Evolutionary conservation across 2,329 filamentous ascomycete genomes (phyloP).

Genomic region (Furcasterigmium sp.): DNA sequence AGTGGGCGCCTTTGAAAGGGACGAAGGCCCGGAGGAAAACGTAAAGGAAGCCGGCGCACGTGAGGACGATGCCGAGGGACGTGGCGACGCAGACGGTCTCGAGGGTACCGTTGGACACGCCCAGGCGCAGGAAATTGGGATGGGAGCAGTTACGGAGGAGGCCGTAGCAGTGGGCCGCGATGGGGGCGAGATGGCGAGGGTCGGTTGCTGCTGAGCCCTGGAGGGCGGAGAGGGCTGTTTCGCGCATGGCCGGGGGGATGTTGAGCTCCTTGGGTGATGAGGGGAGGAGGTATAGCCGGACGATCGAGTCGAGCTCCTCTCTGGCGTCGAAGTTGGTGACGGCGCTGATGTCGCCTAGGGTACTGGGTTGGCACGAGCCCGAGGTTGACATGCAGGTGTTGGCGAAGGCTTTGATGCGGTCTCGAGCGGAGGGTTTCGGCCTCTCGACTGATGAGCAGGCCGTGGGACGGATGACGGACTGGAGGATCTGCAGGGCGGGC

Average conservation of each 20-base stretch:
- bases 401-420: slow-evolving; percentile 17
- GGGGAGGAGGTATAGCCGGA: slow-evolving; percentile 33
- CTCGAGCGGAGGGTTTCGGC: slow-evolving; percentile 8
- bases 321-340: slow-evolving; percentile 7
- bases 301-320: slow-evolving; percentile 31
- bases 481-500: slow-evolving; percentile 25
- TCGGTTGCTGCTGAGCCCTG: slow-evolving; percentile 26
- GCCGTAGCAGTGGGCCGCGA: slow-evolving; percentile 40
- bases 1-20: slow-evolving; percentile 29
- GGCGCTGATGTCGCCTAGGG: slow-evolving; percentile 1
- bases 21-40: slow-evolving; percentile 33
- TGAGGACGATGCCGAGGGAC: slow-evolving; percentile 33
- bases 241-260: slow-evolving; percentile 35
- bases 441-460: slow-evolving; percentile 16
- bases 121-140: slow-evolving; percentile 46
- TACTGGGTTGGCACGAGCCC: slow-evolving; percentile 6
- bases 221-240: slow-evolving; percentile 28
- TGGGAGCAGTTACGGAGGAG: slow-evolving; percentile 43
- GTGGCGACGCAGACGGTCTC: slow-evolving; percentile 43
- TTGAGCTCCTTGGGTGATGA: slow-evolving; percentile 40
- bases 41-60: slow-evolving; percentile 30
- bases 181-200: slow-evolving; percentile 31
- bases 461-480: slow-evolving; percentile 23
- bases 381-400: slow-evolving; percentile 8
- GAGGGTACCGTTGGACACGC: slow-evolving; percentile 45